Percentiles rank a stretch among this genome's conserved stretches.
Evolutionary conservation across 1,139 yeast genomes (phyloP).

Genomic region (Wickerhamomyces sp.): DNA sequence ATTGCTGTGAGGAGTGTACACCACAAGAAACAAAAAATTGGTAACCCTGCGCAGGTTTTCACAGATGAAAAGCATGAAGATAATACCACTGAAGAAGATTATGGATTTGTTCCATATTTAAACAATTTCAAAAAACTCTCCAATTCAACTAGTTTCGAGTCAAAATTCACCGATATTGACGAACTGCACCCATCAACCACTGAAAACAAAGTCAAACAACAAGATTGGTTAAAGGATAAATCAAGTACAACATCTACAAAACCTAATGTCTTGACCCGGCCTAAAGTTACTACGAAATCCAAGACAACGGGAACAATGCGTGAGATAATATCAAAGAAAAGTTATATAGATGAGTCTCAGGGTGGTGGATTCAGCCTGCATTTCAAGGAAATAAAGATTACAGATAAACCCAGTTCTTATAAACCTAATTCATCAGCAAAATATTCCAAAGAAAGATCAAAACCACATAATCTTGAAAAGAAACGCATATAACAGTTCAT

Average conservation of each 20-base stretch:
- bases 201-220: slow-evolving; percentile 7
- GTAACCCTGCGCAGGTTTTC: slow-evolving; percentile 6
- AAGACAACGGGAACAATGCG: too few relatives aligned
- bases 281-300: too few relatives aligned
- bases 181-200: slow-evolving; percentile 12
- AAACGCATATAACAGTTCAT: neutral
- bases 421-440: too few relatives aligned
- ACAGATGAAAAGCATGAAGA: neutral
- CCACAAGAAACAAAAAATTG: slow-evolving; percentile 4
- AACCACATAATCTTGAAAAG: neutral
- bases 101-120: slow-evolving; percentile 6
- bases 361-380: neutral
- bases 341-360: neutral
- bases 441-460: neutral
- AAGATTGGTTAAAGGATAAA: slow-evolving; percentile 11
- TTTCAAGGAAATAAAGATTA: neutral
- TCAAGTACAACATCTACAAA: neutral
- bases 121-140: slow-evolving; percentile 9
- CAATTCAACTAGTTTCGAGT: slow-evolving; percentile 8
- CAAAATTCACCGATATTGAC: slow-evolving; percentile 12
- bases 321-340: too few relatives aligned
- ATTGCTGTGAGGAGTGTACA: neutral
- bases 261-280: too few relatives aligned
- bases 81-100: neutral
- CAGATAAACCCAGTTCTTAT: neutral